A percentile compares a stretch with the other conserved stretches of the same genome.
Evolutionary conservation across 106 monocot species (phyloP).

Genomic region (Hemerocallis citrina): DNA sequence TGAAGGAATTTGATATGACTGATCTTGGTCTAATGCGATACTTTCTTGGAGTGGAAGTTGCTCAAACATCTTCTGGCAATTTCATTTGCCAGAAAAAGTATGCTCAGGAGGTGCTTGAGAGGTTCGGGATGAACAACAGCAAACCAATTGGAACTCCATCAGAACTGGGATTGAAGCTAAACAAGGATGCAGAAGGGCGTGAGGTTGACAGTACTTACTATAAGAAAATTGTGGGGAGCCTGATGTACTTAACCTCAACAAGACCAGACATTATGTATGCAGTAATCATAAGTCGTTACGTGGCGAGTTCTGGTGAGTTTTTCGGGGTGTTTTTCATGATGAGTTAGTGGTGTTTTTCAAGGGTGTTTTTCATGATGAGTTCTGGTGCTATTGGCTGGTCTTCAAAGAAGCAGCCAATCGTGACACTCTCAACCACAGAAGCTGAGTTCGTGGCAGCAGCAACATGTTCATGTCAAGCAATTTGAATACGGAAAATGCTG

Average conservation of each 20-base stretch:
- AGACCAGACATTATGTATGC: slow-evolving; percentile 14
- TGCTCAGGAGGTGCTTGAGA: not conserved
- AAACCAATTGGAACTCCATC: slow-evolving; percentile 4
- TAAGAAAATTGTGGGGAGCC: slow-evolving; percentile 20
- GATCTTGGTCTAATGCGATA: not conserved
- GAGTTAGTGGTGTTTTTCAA: no score
- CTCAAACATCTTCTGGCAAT: not conserved
- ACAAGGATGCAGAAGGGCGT: no score
- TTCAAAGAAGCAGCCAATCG: no score
- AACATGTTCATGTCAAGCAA: no score
- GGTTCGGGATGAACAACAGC: slow-evolving; percentile 7
- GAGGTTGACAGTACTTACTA: slow-evolving; percentile 5
- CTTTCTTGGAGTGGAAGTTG: not conserved
- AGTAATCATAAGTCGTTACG: no score
- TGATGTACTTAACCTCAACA: slow-evolving; percentile 19
- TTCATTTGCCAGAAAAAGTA: slow-evolving; percentile 15
- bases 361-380: no score
- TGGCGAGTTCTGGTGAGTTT: no score
- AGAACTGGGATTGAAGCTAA: not conserved
- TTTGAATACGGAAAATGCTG: no score
- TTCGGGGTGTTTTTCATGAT: no score
- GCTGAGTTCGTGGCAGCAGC: no score
- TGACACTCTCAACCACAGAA: no score
- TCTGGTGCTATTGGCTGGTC: no score
- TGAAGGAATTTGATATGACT: not conserved